Percentiles rank a stretch among this genome's conserved stretches.
These are phyloP conservation scores for Dissophora globulifera DNA, from an alignment of 192 early-diverging fungal species.

Conservation along the genomic window DNA sequence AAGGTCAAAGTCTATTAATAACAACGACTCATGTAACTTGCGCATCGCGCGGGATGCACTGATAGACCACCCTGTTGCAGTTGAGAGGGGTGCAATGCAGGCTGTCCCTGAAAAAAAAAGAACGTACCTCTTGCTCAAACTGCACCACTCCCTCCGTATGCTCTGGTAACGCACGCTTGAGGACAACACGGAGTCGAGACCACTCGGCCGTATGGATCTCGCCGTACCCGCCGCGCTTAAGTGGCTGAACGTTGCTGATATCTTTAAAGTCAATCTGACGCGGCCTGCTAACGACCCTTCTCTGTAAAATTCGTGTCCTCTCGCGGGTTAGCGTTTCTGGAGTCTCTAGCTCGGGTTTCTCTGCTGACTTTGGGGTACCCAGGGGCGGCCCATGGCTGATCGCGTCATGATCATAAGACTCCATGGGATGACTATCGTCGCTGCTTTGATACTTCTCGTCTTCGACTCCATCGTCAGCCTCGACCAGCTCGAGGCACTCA, in stretches of 20 bases:
- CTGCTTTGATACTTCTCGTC: background rate
- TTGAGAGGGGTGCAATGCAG: no score
- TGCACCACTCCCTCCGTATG: constrained; percentile 27
- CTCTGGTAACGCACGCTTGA: constrained; percentile 32
- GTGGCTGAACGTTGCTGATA: constrained; percentile 32
- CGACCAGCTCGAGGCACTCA: constrained; percentile 6
- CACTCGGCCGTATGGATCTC: constrained; percentile 50
- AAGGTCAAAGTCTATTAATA: no score
- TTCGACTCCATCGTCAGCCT: constrained; percentile 5
- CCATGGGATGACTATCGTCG: background rate
- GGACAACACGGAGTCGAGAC: constrained; percentile 41
- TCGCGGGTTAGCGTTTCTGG: constrained; percentile 42
- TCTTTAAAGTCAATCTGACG: constrained; percentile 38
- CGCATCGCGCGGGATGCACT: no score
- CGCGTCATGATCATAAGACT: background rate
- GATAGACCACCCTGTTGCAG: no score
- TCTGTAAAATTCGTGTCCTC: constrained; percentile 35
- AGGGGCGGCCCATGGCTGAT: no score
- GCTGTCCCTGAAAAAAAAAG: no score
- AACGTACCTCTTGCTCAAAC: constrained; percentile 46
- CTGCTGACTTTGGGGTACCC: no score
- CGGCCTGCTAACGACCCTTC: constrained; percentile 19
- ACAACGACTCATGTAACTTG: no score
- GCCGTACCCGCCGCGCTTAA: constrained; percentile 43
- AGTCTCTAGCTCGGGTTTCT: constrained; percentile 25